Percentiles rank a stretch among this genome's conserved stretches.
These are phyloP conservation scores for Aspergillus puulaauensis DNA, from an alignment of 2,329 filamentous ascomycete genomes.

Conservation along the genomic window DNA sequence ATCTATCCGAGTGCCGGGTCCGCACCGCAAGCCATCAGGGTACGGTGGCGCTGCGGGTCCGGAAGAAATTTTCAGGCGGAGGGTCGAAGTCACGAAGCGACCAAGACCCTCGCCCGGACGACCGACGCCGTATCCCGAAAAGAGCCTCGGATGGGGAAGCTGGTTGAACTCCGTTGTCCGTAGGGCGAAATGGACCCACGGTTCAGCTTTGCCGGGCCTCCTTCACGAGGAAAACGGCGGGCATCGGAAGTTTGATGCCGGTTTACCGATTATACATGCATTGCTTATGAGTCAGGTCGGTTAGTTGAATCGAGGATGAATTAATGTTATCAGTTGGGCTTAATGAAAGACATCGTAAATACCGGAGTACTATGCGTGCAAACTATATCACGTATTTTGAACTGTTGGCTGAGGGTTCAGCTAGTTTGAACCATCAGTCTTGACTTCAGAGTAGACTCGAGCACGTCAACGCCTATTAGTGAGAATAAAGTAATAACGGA, in stretches of 20 bases:
- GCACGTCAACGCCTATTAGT: not conserved
- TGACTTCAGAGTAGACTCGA: too few relatives aligned
- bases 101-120: not conserved
- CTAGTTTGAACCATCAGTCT: too few relatives aligned
- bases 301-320: not conserved
- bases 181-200: slow-evolving; percentile 1
- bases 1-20: not conserved
- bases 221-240: not conserved
- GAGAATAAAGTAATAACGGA: not conserved
- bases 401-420: too few relatives aligned
- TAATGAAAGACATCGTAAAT: not conserved
- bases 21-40: not conserved
- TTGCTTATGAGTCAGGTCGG: too few relatives aligned
- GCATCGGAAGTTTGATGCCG: not conserved
- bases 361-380: too few relatives aligned
- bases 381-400: too few relatives aligned
- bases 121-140: not conserved
- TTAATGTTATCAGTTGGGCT: not conserved
- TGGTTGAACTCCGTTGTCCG: not conserved
- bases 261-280: not conserved
- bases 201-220: not conserved
- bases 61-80: not conserved
- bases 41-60: not conserved
- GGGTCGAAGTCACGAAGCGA: too few relatives aligned
- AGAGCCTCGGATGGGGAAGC: not conserved